phyloP scores from a whole-genome alignment of 1,139 yeast species.

The Waltiozyma sp. region DNA sequence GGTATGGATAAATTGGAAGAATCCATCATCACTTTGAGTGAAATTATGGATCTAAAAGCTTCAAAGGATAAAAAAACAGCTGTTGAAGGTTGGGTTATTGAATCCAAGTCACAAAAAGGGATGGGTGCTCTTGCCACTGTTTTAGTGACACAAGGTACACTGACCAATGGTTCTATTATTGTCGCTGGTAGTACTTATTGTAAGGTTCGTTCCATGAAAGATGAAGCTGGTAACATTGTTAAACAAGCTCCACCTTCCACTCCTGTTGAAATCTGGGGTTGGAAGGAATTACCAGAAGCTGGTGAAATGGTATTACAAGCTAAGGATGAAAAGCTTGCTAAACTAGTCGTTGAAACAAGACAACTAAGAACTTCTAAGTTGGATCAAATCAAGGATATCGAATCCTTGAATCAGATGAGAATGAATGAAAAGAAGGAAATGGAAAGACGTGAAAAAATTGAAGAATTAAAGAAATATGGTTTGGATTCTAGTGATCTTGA shows the following conservation, averaged over 20 bases:
- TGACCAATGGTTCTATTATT: conserved; percentile 57
- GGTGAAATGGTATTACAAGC: conserved; percentile 84
- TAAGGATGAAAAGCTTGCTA: conserved; percentile 60
- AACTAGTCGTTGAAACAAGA: conserved; percentile 61
- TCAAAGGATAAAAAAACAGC: conserved; percentile 28
- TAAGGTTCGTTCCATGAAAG: conserved; percentile 72
- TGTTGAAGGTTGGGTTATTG: conserved; percentile 84
- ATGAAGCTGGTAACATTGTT: conserved; percentile 57
- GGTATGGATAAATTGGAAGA: conserved; percentile 88
- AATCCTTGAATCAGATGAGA: conserved; percentile 52
- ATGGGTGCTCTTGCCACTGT: conserved; percentile 83
- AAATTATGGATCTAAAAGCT: conserved; percentile 68
- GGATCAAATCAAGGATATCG: conserved; percentile 57
- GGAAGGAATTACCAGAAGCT: conserved; percentile 89
- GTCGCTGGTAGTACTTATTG: conserved; percentile 86
- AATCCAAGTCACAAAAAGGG: conserved; percentile 74
- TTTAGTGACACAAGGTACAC: conserved; percentile 67
- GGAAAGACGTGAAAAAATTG: conserved; percentile 38
- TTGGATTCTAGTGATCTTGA: conserved; percentile 31
- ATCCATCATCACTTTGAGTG: conserved; percentile 77
- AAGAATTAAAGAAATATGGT: conserved; percentile 47
- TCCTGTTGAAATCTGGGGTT: conserved; percentile 87
- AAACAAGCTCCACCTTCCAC: conserved; percentile 75
- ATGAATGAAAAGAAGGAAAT: conserved; percentile 27
- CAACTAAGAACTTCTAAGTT: conserved; percentile 43